Evolutionary conservation across 1,284 basidiomycete genomes (phyloP).

Genomic region (Tilletia caries): DNA sequence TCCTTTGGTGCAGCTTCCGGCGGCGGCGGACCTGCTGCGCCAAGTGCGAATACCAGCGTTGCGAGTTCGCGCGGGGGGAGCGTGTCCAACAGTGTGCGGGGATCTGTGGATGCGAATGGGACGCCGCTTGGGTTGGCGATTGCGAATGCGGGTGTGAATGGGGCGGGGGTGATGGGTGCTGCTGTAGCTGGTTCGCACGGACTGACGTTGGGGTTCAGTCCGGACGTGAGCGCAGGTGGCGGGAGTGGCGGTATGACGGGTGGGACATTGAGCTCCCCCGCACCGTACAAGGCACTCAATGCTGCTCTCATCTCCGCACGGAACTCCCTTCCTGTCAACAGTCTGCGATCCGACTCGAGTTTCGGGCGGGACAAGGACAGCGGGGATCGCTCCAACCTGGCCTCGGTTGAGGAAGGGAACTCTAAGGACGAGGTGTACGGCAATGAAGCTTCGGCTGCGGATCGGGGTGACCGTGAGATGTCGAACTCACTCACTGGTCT

Average conservation of each 20-base stretch:
- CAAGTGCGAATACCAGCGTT: neutral
- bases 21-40: neutral
- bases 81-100: neutral
- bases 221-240: neutral
- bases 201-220: neutral
- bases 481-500: neutral
- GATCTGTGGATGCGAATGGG: neutral
- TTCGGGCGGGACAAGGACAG: neutral
- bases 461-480: no score
- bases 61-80: conserved; percentile 3
- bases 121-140: conserved; percentile 5
- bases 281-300: neutral
- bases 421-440: neutral
- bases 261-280: neutral
- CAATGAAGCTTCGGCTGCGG: neutral
- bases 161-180: neutral
- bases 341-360: neutral
- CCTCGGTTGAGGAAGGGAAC: neutral
- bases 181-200: neutral
- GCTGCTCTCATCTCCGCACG: neutral
- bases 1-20: neutral
- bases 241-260: neutral
- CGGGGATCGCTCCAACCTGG: neutral
- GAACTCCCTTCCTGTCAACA: neutral
- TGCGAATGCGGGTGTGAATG: neutral